phyloP scores from a whole-genome alignment of 495 filamentous ascomycete species.

The Podospora anserina region DNA sequence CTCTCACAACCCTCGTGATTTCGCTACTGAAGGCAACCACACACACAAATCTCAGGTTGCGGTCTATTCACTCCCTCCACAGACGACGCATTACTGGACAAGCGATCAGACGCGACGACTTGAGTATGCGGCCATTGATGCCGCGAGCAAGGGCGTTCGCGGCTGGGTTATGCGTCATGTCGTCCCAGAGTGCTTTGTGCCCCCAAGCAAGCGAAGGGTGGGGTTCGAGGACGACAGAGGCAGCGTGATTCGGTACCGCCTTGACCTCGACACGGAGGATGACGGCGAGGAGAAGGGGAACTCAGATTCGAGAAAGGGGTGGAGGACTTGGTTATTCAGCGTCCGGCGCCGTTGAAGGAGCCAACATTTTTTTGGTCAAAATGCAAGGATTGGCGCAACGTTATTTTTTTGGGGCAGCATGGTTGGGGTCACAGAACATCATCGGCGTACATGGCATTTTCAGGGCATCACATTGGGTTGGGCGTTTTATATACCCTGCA shows the following conservation, averaged over 20 bases:
- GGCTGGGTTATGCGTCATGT: slow-evolving; percentile 53
- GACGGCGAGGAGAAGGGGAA: slow-evolving; percentile 18
- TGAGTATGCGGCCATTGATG: slow-evolving; percentile 58
- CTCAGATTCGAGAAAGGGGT: slow-evolving; percentile 13
- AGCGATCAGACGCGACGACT: slow-evolving; percentile 51
- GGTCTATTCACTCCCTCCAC: slow-evolving; percentile 41
- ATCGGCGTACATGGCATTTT: not conserved
- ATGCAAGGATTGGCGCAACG: slow-evolving; percentile 1
- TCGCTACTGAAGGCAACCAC: slow-evolving; percentile 11
- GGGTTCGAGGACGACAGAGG: slow-evolving; percentile 53
- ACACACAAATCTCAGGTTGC: slow-evolving; percentile 21
- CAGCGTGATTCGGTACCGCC: slow-evolving; percentile 53
- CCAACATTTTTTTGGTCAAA: not conserved
- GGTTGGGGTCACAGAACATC: slow-evolving; percentile 11
- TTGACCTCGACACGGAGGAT: slow-evolving; percentile 40
- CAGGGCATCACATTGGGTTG: slow-evolving; percentile 13
- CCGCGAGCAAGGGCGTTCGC: slow-evolving; percentile 49
- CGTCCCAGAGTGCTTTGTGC: slow-evolving; percentile 54
- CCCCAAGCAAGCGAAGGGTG: slow-evolving; percentile 40
- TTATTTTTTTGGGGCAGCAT: slow-evolving; percentile 5
- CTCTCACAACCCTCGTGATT: slow-evolving; percentile 3
- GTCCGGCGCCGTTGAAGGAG: slow-evolving; percentile 12
- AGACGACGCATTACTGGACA: slow-evolving; percentile 58
- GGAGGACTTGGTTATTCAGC: slow-evolving; percentile 32
- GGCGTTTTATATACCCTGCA: slow-evolving; percentile 22